Evolutionary conservation across 129 eudicot species (phyloP).

Genomic region (Ambrosia artemisiifolia): DNA sequence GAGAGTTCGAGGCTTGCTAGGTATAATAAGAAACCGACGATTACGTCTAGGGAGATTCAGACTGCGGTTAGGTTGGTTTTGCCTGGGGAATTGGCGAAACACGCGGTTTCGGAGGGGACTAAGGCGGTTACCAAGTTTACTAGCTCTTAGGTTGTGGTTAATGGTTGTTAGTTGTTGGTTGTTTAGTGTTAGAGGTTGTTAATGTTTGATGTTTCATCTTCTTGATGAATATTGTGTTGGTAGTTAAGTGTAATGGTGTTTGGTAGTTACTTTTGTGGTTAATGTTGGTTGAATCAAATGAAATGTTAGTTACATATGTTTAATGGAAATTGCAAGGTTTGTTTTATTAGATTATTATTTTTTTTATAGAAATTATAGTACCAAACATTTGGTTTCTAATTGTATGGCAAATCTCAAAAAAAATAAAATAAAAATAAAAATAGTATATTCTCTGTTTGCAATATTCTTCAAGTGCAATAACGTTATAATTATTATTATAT

Average conservation of each 20-base stretch:
- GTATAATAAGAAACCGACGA: constrained; percentile 63
- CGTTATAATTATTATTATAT: too few relatives aligned
- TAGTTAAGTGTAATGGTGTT: neutral
- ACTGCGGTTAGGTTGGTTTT: constrained; percentile 53
- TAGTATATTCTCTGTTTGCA: too few relatives aligned
- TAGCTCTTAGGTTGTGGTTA: constrained; percentile 32
- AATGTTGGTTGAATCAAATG: too few relatives aligned
- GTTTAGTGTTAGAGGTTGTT: constrained; percentile 7
- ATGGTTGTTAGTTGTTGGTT: neutral
- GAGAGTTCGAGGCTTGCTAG: constrained; percentile 45
- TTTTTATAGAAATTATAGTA: too few relatives aligned
- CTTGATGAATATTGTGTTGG: neutral
- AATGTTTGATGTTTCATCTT: constrained; percentile 6
- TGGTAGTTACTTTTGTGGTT: neutral
- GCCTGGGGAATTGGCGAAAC: constrained; percentile 58
- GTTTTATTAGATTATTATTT: too few relatives aligned
- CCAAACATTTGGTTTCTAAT: too few relatives aligned
- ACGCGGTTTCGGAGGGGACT: constrained; percentile 44
- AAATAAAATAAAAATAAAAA: too few relatives aligned
- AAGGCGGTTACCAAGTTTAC: constrained; percentile 55
- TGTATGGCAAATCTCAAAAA: too few relatives aligned
- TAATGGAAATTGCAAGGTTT: too few relatives aligned
- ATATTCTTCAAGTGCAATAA: too few relatives aligned
- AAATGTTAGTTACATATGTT: too few relatives aligned
- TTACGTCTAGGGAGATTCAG: constrained; percentile 49